Percentiles rank a stretch among this genome's conserved stretches.
Conservation (phyloP, 2,329 filamentous ascomycete species). For the Dactylonectria estremocensis region DNA sequence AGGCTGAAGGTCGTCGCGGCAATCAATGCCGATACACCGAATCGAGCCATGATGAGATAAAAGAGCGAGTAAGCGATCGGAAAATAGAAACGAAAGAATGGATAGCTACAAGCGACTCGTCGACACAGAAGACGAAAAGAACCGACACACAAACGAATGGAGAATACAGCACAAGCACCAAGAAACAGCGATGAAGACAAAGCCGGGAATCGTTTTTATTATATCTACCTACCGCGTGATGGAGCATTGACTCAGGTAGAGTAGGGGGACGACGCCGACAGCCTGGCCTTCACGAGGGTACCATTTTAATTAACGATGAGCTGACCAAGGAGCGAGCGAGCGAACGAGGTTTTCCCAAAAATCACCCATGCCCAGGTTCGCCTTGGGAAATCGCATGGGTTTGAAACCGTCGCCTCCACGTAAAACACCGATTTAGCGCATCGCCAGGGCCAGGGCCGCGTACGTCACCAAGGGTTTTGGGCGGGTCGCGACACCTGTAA, state of each 20-base stretch:
- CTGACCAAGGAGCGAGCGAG: constrained; percentile 15
- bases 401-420: constrained; percentile 18
- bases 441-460: constrained; percentile 13
- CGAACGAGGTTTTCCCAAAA: constrained; percentile 9
- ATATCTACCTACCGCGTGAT: neutral
- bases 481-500: constrained; percentile 22
- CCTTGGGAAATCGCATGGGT: constrained; percentile 7
- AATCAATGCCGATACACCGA: constrained; percentile 35
- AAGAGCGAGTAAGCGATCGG: constrained; percentile 16
- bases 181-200: constrained; percentile 1
- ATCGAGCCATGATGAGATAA: constrained; percentile 21
- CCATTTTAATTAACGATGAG: constrained; percentile 19
- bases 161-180: constrained; percentile 8
- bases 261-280: constrained; percentile 14
- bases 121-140: constrained; percentile 12
- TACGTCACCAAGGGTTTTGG: constrained; percentile 12
- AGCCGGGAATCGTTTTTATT: constrained; percentile 16
- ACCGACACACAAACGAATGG: constrained; percentile 7
- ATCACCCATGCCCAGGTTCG: constrained; percentile 4
- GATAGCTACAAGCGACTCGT: constrained; percentile 20
- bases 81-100: constrained; percentile 22
- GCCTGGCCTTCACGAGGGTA: neutral
- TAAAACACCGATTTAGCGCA: neutral
- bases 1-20: constrained; percentile 34
- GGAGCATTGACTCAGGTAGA: constrained; percentile 13